phyloP scores from a whole-genome alignment of 2,329 filamentous ascomycete species.

The Ambrosiella beaveri region DNA sequence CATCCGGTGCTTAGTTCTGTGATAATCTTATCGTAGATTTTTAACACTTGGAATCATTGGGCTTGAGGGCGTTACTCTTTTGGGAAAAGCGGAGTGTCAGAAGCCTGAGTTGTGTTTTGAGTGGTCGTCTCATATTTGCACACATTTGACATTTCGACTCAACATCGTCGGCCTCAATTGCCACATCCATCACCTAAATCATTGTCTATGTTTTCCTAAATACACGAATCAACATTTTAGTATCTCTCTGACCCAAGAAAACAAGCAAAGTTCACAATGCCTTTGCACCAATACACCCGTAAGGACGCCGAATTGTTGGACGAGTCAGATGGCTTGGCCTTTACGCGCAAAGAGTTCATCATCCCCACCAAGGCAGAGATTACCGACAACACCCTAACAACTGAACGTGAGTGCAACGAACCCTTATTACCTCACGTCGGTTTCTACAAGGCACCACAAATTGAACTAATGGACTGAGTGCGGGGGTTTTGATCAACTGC shows the following conservation, averaged over 20 bases:
- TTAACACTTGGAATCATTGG: neutral
- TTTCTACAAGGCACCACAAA: neutral
- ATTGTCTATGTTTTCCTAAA: neutral
- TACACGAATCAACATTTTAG: neutral
- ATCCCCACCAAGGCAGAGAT: slow-evolving; percentile 37
- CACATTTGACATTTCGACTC: neutral
- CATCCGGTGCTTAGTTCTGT: neutral
- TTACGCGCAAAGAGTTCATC: slow-evolving; percentile 48
- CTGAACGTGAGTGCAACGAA: slow-evolving; percentile 13
- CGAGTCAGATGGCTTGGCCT: slow-evolving; percentile 33
- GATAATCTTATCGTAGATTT: neutral
- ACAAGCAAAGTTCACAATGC: neutral
- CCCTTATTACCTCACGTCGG: neutral
- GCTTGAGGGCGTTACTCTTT: neutral
- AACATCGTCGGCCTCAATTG: neutral
- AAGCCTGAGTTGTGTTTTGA: neutral
- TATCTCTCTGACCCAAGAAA: neutral
- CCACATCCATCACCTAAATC: neutral
- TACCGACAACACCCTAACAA: slow-evolving; percentile 17
- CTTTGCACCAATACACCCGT: slow-evolving; percentile 1
- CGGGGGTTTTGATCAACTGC: neutral
- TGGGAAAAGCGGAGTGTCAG: slow-evolving; percentile 7
- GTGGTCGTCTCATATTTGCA: neutral
- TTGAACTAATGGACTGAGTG: neutral
- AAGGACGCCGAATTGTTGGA: slow-evolving; percentile 26